Percentiles rank a stretch among this genome's conserved stretches.
Evolutionary conservation across 176 grass and related monocot genomes (phyloP).

Genomic region (Stipa capillata): DNA sequence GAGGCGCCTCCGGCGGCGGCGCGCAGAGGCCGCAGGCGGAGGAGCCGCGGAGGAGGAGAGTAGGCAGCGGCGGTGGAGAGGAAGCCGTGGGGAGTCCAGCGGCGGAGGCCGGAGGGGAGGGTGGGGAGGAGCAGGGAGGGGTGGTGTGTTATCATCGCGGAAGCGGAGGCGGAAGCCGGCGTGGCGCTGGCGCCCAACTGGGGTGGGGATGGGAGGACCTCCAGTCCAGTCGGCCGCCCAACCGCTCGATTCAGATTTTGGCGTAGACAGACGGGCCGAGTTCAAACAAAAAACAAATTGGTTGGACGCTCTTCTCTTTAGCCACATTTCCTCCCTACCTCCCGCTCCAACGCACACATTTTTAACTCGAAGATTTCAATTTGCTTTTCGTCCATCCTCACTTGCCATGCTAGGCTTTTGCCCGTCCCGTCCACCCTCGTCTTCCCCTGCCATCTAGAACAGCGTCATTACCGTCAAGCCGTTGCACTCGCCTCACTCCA

Average conservation of each 20-base stretch:
- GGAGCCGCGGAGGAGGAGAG: not conserved
- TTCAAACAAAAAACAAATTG: not conserved
- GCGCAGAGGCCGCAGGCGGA: slow-evolving; percentile 17
- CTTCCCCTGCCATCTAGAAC: no score
- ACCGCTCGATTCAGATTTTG: not conserved
- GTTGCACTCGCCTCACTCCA: no score
- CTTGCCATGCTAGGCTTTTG: no score
- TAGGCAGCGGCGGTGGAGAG: not conserved
- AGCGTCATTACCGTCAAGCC: no score
- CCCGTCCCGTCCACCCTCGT: no score
- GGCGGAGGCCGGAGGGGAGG: not conserved
- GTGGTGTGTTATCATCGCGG: slow-evolving; percentile 30
- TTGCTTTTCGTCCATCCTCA: no score
- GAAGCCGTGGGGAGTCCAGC: not conserved
- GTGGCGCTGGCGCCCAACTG: not conserved
- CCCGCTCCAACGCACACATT: no score
- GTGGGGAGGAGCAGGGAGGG: slow-evolving; percentile 3
- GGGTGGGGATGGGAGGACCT: not conserved
- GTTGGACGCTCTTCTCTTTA: no score
- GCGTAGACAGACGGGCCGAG: no score
- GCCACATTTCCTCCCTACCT: no score
- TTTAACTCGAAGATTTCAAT: no score
- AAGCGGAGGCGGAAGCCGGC: not conserved
- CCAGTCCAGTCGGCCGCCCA: not conserved
- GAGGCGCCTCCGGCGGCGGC: slow-evolving; percentile 11